phyloP scores from a whole-genome alignment of 1,139 yeast species.

The Magnusiomyces clavatus region DNA sequence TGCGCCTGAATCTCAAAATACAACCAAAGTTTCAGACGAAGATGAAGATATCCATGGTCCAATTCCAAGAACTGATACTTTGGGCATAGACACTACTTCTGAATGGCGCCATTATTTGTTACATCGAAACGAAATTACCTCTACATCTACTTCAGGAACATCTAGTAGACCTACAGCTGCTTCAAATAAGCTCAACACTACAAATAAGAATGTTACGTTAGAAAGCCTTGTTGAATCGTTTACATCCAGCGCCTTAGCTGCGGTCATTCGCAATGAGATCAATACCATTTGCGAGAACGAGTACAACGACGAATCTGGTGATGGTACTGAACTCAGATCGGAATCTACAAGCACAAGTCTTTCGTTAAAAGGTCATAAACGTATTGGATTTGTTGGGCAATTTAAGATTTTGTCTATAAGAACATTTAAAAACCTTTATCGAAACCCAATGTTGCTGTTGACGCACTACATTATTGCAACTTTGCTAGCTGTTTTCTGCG shows the following conservation, averaged over 20 bases:
- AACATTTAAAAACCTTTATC: constrained; percentile 82
- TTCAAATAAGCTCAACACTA: neutral
- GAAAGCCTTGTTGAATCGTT: constrained; percentile 32
- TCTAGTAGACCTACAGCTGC: neutral
- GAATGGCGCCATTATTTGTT: constrained; percentile 88
- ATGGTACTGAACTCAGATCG: constrained; percentile 14
- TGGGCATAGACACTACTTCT: constrained; percentile 43
- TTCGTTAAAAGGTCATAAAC: constrained; percentile 21
- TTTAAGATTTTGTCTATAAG: constrained; percentile 66
- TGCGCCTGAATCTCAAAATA: neutral
- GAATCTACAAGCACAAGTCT: constrained; percentile 3
- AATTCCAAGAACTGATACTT: constrained; percentile 16
- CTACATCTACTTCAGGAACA: neutral
- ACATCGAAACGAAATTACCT: constrained; percentile 62
- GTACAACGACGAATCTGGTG: constrained; percentile 28
- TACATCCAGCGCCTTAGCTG: constrained; percentile 44
- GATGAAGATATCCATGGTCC: constrained; percentile 38
- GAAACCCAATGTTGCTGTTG: constrained; percentile 78
- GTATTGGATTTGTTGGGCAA: constrained; percentile 58
- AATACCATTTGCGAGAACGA: constrained; percentile 16
- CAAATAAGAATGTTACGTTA: constrained; percentile 14
- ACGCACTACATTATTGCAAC: constrained; percentile 78
- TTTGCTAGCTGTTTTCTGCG: constrained; percentile 74
- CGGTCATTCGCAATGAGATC: constrained; percentile 45
- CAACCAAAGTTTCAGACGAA: constrained; percentile 19